Conservation (phyloP, 305 asterid species). For the Fraxinus floribunda region DNA sequence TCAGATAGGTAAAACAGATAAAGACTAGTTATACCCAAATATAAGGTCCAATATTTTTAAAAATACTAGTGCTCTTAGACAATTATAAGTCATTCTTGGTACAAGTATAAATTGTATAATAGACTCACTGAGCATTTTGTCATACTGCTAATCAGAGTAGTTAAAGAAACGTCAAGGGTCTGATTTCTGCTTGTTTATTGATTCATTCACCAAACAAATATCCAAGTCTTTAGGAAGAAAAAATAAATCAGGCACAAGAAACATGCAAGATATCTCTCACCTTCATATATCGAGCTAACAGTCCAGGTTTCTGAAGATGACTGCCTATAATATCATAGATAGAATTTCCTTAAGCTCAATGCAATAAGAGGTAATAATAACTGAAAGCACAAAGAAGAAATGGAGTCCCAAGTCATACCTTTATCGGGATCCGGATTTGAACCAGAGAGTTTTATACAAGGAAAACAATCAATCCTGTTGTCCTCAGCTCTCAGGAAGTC, state of each 20-base stretch:
- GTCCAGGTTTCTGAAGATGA: slow-evolving; percentile 73
- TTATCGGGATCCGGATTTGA: slow-evolving; percentile 63
- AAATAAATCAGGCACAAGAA: neutral
- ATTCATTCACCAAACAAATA: neutral
- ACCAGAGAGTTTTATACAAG: slow-evolving; percentile 65
- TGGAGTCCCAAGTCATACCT: slow-evolving; percentile 44
- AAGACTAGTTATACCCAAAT: neutral
- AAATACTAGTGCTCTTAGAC: neutral
- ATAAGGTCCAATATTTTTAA: neutral
- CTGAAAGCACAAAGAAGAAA: slow-evolving; percentile 10
- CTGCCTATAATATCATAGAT: slow-evolving; percentile 49
- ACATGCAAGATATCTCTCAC: slow-evolving; percentile 37
- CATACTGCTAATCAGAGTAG: neutral
- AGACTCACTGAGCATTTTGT: neutral
- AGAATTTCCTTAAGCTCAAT: slow-evolving; percentile 23
- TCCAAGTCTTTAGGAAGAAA: neutral
- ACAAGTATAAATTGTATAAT: neutral
- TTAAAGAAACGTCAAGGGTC: neutral
- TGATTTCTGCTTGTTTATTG: neutral
- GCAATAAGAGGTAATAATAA: slow-evolving; percentile 16
- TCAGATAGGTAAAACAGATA: neutral
- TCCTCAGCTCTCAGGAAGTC: slow-evolving; percentile 97
- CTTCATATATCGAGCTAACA: slow-evolving; percentile 92
- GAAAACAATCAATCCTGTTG: slow-evolving; percentile 87
- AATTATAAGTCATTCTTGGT: neutral